Percentiles rank a stretch among this genome's conserved stretches.
These are phyloP conservation scores for Chimonanthus praecox DNA, from an alignment of 164 flowering plant species.

Conservation along the genomic window DNA sequence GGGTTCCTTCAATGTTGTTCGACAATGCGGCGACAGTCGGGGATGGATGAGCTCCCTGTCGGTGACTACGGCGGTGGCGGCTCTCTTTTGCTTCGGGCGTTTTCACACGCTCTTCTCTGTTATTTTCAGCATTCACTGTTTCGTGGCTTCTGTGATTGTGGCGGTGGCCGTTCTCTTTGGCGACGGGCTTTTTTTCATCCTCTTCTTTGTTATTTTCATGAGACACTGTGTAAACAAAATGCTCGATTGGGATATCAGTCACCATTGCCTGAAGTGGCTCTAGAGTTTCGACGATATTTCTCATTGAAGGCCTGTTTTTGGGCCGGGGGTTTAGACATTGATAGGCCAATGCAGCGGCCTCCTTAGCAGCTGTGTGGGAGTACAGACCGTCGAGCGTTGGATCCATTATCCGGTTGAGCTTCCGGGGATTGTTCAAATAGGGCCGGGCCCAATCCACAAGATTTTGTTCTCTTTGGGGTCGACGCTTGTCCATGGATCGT, in stretches of 20 bases:
- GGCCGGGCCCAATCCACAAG: conserved; percentile 75
- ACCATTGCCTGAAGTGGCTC: conserved; percentile 39
- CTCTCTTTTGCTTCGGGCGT: neutral
- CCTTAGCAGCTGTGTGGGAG: conserved; percentile 59
- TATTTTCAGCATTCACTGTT: too few relatives aligned
- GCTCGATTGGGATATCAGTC: conserved; percentile 43
- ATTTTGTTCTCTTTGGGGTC: conserved; percentile 46
- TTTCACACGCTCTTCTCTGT: neutral
- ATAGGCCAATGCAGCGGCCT: conserved; percentile 60
- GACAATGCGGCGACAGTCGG: neutral
- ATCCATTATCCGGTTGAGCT: conserved; percentile 57
- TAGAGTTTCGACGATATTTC: conserved; percentile 50
- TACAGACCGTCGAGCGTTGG: conserved; percentile 72
- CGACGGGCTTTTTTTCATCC: neutral
- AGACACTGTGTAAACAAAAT: conserved; percentile 53
- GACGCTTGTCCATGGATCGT: conserved; percentile 52
- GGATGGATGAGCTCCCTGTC: neutral
- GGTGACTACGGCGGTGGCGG: neutral
- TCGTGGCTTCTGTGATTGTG: neutral
- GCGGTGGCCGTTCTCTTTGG: neutral
- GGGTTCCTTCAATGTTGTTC: neutral
- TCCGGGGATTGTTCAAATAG: conserved; percentile 41
- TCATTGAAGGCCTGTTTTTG: conserved; percentile 70
- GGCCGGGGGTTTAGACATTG: conserved; percentile 62
- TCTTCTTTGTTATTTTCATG: conserved; percentile 1